Base-by-base conservation (phyloP, 495 filamentous ascomycete genomes). In the Tuber brumale region DNA sequence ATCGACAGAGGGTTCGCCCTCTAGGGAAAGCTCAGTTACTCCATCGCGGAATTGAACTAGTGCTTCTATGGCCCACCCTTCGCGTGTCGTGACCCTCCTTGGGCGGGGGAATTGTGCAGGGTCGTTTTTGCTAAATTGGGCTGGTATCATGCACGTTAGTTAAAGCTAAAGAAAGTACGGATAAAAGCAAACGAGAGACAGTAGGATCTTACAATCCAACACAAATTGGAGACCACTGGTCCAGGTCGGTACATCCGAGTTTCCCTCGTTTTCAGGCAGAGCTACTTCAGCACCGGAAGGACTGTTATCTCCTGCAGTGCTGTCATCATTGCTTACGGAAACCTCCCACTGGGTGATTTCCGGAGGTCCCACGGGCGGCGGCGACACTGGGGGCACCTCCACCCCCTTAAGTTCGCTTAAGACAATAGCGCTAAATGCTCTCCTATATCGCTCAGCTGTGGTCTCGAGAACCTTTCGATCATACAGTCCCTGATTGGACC, bases 401-500 rank as follows among this genome's bases (percentile, higher is more conserved):
- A 57, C n/a, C 48, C 48, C 48, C 3, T 57, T 27, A 31, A 66
- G 57, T 69, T 79, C 77, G 43, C 21, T 46, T 23, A 21, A 75
- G 61, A 80, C 43, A 46, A 70, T 39, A 44, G 78, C 78, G 71
- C 78, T 72, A 76, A 70, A 79, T 41, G 72, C 27, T 73, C 75
- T 79, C 46, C 77, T 75, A 14, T 73, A 73, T 44, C 78, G 78
- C 14, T 76, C 80, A 27, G 75, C 77, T 41, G 48, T 72, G 66
- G 81, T 82, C 51, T 79, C 71, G 21, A 51, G 72, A n/a, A 82
- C 76, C 44, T 75, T 77, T 18, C 81, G 81, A 48, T 82, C 81
- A 66, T 75, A 79, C 5, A 82, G 70, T 23, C 81, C 77, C 71
- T 75, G 57, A 71, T 82, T 82, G 61, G 80, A 76, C 72, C 81